Conservation (phyloP, 1,284 basidiomycete species). For the Ceratobasidium sp. region DNA sequence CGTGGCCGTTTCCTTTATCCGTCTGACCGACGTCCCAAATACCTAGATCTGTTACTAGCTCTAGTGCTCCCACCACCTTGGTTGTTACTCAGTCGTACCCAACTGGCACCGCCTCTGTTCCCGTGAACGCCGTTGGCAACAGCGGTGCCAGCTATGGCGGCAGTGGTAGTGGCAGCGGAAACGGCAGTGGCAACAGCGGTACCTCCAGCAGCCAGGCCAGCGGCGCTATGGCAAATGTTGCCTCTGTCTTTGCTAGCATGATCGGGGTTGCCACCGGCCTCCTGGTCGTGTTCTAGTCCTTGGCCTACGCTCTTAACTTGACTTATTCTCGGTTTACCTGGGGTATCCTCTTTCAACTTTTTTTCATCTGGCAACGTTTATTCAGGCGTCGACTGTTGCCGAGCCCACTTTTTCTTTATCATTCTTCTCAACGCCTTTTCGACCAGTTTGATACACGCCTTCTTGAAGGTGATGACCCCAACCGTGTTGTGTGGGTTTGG, state of each 20-base stretch:
- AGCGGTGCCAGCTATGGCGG: not conserved
- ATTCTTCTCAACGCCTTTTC: slow-evolving; percentile 31
- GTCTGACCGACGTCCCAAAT: not conserved
- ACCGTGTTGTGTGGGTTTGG: slow-evolving; percentile 41
- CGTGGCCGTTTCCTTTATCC: not conserved
- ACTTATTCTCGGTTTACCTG: not conserved
- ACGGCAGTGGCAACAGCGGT: not conserved
- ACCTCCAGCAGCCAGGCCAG: not conserved
- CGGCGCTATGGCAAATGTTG: slow-evolving; percentile 14
- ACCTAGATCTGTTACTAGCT: not conserved
- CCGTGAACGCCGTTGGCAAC: slow-evolving; percentile 15
- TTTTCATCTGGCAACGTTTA: slow-evolving; percentile 18
- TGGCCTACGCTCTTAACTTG: not conserved
- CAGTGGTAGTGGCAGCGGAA: not conserved
- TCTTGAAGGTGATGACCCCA: slow-evolving; percentile 32
- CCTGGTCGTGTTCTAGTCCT: slow-evolving; percentile 7
- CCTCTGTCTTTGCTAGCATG: slow-evolving; percentile 12
- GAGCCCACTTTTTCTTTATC: slow-evolving; percentile 3
- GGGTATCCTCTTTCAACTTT: not conserved
- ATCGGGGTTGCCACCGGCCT: slow-evolving; percentile 27
- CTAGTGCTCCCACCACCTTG: slow-evolving; percentile 19
- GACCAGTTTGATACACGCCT: slow-evolving; percentile 17
- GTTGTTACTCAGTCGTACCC: not conserved
- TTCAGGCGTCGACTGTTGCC: slow-evolving; percentile 13
- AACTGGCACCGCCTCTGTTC: not conserved